Conservation (phyloP, 2,329 filamentous ascomycete species). For the Fusarium pseudograminearum region DNA sequence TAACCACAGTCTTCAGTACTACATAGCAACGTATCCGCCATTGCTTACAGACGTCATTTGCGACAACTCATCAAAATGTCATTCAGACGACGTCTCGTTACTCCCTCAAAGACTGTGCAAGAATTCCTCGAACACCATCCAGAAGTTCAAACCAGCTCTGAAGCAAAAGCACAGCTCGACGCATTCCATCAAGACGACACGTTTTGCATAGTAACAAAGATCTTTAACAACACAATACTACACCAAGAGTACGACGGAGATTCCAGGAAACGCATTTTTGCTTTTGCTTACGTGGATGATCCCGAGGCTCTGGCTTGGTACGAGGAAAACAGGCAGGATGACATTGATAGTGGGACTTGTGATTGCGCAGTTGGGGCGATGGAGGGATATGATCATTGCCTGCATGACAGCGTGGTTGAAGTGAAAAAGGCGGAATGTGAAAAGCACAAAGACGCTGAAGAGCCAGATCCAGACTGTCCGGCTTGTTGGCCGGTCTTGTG, state of each 20-base stretch:
- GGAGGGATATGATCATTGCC: background rate
- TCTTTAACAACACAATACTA: background rate
- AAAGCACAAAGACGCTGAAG: background rate
- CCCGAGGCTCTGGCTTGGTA: background rate
- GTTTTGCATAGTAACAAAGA: background rate
- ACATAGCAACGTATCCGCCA: no score
- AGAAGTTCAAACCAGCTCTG: background rate
- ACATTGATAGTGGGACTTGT: background rate
- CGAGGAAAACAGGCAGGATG: background rate
- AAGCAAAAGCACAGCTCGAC: background rate
- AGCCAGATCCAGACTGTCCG: background rate
- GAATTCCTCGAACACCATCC: constrained; percentile 7
- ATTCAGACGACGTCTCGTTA: background rate
- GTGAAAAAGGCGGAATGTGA: background rate
- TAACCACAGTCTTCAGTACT: no score
- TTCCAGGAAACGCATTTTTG: background rate
- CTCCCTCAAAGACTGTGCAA: background rate
- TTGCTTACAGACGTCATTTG: background rate
- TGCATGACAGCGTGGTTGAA: background rate
- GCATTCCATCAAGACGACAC: background rate
- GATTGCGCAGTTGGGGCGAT: background rate
- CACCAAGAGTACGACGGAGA: background rate
- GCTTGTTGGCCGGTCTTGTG: background rate
- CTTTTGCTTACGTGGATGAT: background rate
- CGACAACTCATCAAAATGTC: background rate